These are phyloP conservation scores for Phytophthora meadii DNA, from an alignment of 352 stramenopile genomes.

Conservation along the genomic window DNA sequence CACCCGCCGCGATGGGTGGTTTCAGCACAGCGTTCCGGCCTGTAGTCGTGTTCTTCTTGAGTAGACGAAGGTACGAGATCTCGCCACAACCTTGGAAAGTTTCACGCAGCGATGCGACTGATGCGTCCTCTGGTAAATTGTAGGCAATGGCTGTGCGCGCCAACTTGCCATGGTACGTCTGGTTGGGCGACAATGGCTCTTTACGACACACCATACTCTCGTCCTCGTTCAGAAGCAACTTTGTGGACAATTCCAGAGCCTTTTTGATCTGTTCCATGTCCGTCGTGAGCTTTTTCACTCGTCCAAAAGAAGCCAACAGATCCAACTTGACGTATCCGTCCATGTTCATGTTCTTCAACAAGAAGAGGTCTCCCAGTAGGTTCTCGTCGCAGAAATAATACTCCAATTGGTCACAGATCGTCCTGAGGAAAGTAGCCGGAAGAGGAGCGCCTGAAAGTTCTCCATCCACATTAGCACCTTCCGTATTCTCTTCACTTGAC, in stretches of 20 bases:
- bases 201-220: constrained; percentile 88
- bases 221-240: constrained; percentile 85
- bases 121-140: constrained; percentile 87
- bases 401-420: constrained; percentile 89
- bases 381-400: constrained; percentile 92
- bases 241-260: constrained; percentile 84
- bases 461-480: constrained; percentile 43
- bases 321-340: constrained; percentile 90
- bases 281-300: constrained; percentile 88
- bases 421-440: constrained; percentile 83
- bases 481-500: constrained; percentile 41
- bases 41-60: constrained; percentile 91
- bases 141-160: constrained; percentile 88
- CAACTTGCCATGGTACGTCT: constrained; percentile 89
- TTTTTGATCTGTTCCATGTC: constrained; percentile 87
- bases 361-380: constrained; percentile 82
- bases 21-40: constrained; percentile 89
- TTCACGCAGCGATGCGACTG: constrained; percentile 83
- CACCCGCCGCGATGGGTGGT: constrained; percentile 83
- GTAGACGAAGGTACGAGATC: constrained; percentile 85
- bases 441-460: constrained; percentile 46
- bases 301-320: constrained; percentile 81
- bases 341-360: constrained; percentile 92
- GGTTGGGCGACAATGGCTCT: constrained; percentile 75
- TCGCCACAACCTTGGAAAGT: constrained; percentile 86